Evolutionary conservation across 192 early-diverging fungal genomes (phyloP), one percentile per base, ranked within the genome.

Genomic region (Umbelopsis ramanniana): DNA sequence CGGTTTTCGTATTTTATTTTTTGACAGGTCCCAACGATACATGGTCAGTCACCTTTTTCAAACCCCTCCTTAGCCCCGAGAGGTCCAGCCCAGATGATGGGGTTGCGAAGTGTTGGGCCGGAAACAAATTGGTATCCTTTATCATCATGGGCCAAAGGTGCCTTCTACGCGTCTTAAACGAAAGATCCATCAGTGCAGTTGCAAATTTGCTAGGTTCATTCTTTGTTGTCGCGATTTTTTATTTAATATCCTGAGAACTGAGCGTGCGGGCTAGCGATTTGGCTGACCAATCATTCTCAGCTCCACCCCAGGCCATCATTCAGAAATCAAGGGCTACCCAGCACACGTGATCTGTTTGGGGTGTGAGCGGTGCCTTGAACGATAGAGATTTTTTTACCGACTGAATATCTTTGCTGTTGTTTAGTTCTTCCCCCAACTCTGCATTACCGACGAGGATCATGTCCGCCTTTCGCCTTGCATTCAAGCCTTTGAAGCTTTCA

Each of bases 401-500:
- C 6, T 7, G 53, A 54, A 22, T 52, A 22, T 21, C 37, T 70
- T 29, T 29, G 29, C 29, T 29, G 29, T 29, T 52, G 12, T 24
- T 71, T 37, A 24, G 17, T 26, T 55, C 19, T 57, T 38, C 33
- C 26, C 57, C 33, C 33, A 17, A 37, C 33, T 37, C 57, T 19
- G 17, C 19, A 29, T 37, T 26, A n/a, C 6, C 19, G 26, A 29
- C 33, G 10, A 19, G 15, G 29, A 24, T 22, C 45, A 78, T 78
- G 76, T 78, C 72, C 73, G 76, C 72, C 19, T 81, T 77, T 37
- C 72, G 79, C 48, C 73, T 81, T 67, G 74, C 71, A 33, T 47
- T 53, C 22, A 54, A 80, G 33, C 79, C 81, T 50, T 69, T 82
- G 22, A 71, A 60, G 46, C 68, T 55, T 54, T 68, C 72, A 29